Evolutionary conservation across 768 basidiomycete species (phyloP), one percentile per base, ranked within the genome.

Genomic region (Botryobasidium botryosum): DNA sequence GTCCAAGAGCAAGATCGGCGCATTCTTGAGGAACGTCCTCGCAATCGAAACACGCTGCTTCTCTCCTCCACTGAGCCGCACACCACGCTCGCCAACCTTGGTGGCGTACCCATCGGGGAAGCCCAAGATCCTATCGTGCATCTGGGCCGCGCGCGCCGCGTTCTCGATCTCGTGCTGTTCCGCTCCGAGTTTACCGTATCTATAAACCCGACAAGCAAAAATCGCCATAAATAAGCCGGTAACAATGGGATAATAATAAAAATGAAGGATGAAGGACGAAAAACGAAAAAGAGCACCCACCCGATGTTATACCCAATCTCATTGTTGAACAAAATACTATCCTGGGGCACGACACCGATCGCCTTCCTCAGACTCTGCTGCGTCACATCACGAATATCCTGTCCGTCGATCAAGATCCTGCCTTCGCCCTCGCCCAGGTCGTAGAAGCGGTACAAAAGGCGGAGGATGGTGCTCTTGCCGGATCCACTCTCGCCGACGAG

Each of bases 321-420:
- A 1, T 73, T 62, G 53, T 82, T 81, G 65, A 82, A 82, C 6
- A 81, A 64, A 10, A 80, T 70, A 7, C 71, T 69, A 52, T 87
- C 85, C 56, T 94, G 86, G 1, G 92, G 90, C 2, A 97, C 84
- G 21, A 88, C 83, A 15, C 88, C 87, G 48, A 96, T 85, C 0
- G 81, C 71, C 50, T 74, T 70, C 27, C 90, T 70, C 18, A 94
- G 61, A 44, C 78, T 81, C 26, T 68, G 62, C 56, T 91, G 85
- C 0, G 87, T 90, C 5, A 96, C 73, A 47, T 90, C 75, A 27
- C 81, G 76, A 44, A 96, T 82, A 53, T 94, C 84, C 54, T 82
- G 70, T 4, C 81, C 85, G 53, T 94, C 87, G 48, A 92, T 76
- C 37, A 76, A 61, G 52, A 92, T 88, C 32, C 78, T 65, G 12